These are phyloP conservation scores for Dionaea muscipula DNA, from an alignment of 179 eudicot species.

Conservation along the genomic window DNA sequence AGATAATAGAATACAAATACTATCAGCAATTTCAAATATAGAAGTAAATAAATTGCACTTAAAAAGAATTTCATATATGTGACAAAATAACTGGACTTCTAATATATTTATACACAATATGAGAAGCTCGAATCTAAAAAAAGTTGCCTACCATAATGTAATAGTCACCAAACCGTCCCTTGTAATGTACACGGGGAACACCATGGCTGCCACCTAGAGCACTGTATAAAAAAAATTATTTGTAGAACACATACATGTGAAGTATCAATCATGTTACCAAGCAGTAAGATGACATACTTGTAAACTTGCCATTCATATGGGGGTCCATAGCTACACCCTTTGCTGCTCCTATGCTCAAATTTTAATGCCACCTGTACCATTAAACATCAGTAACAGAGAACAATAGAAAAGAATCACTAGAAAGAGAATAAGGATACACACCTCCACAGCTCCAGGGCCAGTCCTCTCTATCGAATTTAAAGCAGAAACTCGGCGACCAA, in stretches of 20 bases:
- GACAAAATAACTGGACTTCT: too few species aligned
- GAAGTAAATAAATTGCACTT: not conserved
- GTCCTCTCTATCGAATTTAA: conserved; percentile 21
- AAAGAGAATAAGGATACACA: conserved; percentile 5
- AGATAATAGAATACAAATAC: conserved; percentile 7
- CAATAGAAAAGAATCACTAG: not conserved
- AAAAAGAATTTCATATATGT: too few species aligned
- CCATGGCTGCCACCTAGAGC: conserved; percentile 69
- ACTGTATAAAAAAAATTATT: conserved; percentile 16
- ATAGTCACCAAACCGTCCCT: conserved; percentile 56
- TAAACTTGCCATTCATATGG: conserved; percentile 82
- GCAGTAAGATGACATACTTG: conserved; percentile 31
- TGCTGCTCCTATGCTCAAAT: conserved; percentile 64
- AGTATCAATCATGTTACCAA: not conserved
- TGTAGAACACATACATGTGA: not conserved
- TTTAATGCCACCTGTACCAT: conserved; percentile 58
- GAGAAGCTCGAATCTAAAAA: conserved; percentile 3
- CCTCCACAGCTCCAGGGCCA: conserved; percentile 38
- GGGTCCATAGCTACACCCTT: conserved; percentile 64
- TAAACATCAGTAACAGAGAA: not conserved
- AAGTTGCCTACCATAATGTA: conserved; percentile 63
- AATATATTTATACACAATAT: too few species aligned
- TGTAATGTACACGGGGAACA: conserved; percentile 65
- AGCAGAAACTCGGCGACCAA: conserved; percentile 42
- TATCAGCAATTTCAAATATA: not conserved